Evolutionary conservation across 345 rosid genomes (phyloP).

Genomic region (Brassica nigra): DNA sequence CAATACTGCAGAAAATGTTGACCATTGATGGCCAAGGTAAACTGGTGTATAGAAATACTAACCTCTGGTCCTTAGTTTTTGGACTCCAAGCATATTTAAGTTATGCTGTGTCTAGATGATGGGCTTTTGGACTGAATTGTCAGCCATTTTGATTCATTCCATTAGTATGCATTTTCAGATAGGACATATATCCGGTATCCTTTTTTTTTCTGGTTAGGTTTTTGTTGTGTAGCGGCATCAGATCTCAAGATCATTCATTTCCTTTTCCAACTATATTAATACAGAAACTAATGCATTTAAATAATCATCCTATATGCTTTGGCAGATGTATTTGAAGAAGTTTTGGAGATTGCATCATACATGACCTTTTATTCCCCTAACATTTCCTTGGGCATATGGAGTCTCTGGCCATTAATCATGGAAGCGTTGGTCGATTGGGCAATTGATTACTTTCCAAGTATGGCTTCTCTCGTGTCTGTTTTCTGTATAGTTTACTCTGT

Average conservation of each 20-base stretch:
- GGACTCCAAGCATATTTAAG: slow-evolving; percentile 13
- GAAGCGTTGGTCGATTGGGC: slow-evolving; percentile 98
- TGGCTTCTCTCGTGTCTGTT: slow-evolving; percentile 23
- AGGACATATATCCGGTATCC: background rate
- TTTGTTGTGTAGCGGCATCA: slow-evolving; percentile 26
- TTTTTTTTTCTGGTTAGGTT: background rate
- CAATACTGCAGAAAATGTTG: slow-evolving; percentile 91
- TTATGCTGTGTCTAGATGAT: background rate
- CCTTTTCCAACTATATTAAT: slow-evolving; percentile 12
- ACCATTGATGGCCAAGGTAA: slow-evolving; percentile 97
- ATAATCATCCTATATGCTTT: slow-evolving; percentile 28
- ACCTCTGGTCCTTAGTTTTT: slow-evolving; percentile 7
- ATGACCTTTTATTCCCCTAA: slow-evolving; percentile 97
- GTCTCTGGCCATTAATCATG: slow-evolving; percentile 96
- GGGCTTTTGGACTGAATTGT: background rate
- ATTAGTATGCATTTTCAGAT: background rate
- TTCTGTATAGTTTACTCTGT: slow-evolving; percentile 19
- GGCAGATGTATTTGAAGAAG: slow-evolving; percentile 99
- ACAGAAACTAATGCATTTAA: slow-evolving; percentile 10
- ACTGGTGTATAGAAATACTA: slow-evolving; percentile 2
- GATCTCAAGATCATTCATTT: slow-evolving; percentile 3
- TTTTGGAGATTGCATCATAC: slow-evolving; percentile 94
- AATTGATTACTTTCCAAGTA: slow-evolving; percentile 92
- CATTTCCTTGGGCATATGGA: slow-evolving; percentile 95
- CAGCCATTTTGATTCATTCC: background rate